Evolutionary conservation across 1,284 basidiomycete genomes (phyloP).

Genomic region (Pholiota adiposa): DNA sequence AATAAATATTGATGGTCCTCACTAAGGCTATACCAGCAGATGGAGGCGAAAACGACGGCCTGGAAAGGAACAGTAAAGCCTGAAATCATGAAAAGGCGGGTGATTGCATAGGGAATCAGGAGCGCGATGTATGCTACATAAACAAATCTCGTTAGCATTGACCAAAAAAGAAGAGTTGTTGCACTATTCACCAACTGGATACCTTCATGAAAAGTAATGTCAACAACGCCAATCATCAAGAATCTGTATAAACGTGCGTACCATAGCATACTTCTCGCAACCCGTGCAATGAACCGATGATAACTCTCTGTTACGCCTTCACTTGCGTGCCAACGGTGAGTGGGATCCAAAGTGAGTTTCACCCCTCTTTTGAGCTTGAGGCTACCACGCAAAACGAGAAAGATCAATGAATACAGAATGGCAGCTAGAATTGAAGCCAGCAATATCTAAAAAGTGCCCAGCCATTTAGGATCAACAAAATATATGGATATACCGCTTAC

Average conservation of each 20-base stretch:
- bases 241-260: slow-evolving; percentile 36
- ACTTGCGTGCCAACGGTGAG: slow-evolving; percentile 46
- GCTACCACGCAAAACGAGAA: slow-evolving; percentile 58
- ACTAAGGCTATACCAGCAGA: slow-evolving; percentile 63
- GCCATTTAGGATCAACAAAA: neutral
- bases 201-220: slow-evolving; percentile 43
- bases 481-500: slow-evolving; percentile 19
- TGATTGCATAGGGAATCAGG: slow-evolving; percentile 62
- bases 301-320: slow-evolving; percentile 50
- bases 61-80: slow-evolving; percentile 50
- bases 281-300: slow-evolving; percentile 58
- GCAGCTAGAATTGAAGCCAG: slow-evolving; percentile 56
- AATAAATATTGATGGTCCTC: slow-evolving; percentile 24
- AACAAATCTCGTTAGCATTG: neutral
- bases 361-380: slow-evolving; percentile 48
- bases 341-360: slow-evolving; percentile 50
- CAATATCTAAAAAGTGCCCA: slow-evolving; percentile 58
- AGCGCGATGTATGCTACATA: slow-evolving; percentile 58
- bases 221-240: neutral
- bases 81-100: slow-evolving; percentile 51
- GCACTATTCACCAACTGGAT: slow-evolving; percentile 55
- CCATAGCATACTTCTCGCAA: slow-evolving; percentile 73
- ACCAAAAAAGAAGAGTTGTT: neutral
- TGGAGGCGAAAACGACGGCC: slow-evolving; percentile 51
- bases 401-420: slow-evolving; percentile 60